These are phyloP conservation scores for Ceriops tagal DNA, from an alignment of 345 rosid species.

Conservation along the genomic window DNA sequence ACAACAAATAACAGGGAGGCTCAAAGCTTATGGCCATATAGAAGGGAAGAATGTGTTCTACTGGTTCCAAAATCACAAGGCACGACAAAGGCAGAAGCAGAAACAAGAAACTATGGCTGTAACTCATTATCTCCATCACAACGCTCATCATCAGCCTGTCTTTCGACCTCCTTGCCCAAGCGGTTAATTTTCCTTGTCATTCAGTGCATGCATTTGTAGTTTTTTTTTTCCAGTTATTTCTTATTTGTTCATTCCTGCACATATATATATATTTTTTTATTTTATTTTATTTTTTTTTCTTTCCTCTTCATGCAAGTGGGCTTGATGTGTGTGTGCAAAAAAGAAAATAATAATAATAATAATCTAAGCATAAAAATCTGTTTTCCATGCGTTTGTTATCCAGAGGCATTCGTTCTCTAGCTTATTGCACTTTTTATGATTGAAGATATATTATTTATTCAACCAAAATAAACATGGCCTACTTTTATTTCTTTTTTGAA, in stretches of 20 bases:
- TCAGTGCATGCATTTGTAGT: background rate
- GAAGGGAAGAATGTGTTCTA: conserved; percentile 99
- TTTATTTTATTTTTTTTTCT: no score
- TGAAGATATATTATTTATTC: background rate
- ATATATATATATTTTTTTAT: no score
- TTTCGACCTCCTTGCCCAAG: conserved; percentile 44
- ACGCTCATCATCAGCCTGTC: conserved; percentile 34
- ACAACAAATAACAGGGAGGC: conserved; percentile 73
- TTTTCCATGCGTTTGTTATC: conserved; percentile 3
- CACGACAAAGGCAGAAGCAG: conserved; percentile 88
- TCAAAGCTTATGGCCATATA: conserved; percentile 70
- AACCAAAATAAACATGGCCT: background rate
- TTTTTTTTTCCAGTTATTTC: background rate
- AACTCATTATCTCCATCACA: conserved; percentile 45
- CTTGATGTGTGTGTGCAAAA: conserved; percentile 21
- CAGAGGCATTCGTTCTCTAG: conserved; percentile 5
- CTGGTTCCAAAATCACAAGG: conserved; percentile 98
- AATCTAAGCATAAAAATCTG: background rate
- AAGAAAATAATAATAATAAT: background rate
- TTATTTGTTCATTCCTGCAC: background rate
- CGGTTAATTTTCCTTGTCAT: conserved; percentile 30
- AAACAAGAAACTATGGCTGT: conserved; percentile 66
- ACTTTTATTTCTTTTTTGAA: background rate
- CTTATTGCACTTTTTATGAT: background rate
- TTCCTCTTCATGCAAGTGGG: conserved; percentile 36